Evolutionary conservation across 306 rosid genomes (phyloP).

Genomic region (Acmispon strigosus): DNA sequence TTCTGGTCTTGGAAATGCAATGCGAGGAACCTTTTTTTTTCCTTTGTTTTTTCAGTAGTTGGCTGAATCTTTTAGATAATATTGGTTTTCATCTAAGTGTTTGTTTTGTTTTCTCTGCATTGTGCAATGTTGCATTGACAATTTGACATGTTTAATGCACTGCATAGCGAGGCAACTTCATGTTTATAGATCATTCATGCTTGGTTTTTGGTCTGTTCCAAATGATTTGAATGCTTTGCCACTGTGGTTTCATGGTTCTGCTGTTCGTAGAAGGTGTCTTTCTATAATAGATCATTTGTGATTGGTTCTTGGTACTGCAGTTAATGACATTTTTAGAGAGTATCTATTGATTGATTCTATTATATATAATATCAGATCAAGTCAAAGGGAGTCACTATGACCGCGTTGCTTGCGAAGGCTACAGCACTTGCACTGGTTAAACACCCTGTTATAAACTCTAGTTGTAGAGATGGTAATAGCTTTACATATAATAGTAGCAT

Average conservation of each 20-base stretch:
- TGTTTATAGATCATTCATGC: neutral
- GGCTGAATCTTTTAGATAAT: neutral
- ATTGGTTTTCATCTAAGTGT: neutral
- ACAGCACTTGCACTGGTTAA: constrained; percentile 82
- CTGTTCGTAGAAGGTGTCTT: neutral
- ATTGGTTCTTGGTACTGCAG: neutral
- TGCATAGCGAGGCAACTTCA: neutral
- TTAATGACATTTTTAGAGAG: neutral
- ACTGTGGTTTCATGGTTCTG: neutral
- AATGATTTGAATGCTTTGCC: neutral
- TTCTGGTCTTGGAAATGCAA: neutral
- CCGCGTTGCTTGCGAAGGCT: constrained; percentile 97
- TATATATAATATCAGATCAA: constrained; percentile 51
- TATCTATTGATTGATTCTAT: neutral
- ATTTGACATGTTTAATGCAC: neutral
- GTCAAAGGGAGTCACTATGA: constrained; percentile 98
- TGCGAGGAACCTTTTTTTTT: too few species aligned
- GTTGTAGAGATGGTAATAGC: constrained; percentile 97
- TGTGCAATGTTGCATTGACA: neutral
- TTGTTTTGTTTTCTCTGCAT: neutral
- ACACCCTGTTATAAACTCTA: constrained; percentile 88
- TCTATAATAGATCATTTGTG: neutral
- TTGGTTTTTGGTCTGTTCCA: neutral
- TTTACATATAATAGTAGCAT: constrained; percentile 76
- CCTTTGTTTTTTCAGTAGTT: neutral